These are phyloP conservation scores for Diplogelasinospora grovesii DNA, from an alignment of 495 filamentous ascomycete genomes.

Conservation along the genomic window DNA sequence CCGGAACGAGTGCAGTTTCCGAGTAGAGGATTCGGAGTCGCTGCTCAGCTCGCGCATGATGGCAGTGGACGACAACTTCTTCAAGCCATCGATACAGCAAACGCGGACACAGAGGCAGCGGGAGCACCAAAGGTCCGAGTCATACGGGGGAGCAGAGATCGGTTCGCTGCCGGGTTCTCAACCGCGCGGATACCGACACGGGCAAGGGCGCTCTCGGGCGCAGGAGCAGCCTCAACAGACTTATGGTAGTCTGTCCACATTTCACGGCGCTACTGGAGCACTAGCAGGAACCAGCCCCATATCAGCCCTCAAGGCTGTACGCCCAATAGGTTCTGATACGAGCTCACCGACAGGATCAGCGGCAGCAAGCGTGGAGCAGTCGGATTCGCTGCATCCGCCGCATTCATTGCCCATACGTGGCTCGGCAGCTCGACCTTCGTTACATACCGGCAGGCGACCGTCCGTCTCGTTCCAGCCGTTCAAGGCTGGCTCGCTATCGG, in stretches of 20 bases:
- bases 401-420: slow-evolving; percentile 40
- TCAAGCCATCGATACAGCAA: slow-evolving; percentile 71
- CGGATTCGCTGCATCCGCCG: slow-evolving; percentile 31
- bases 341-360: slow-evolving; percentile 58
- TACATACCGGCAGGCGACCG: slow-evolving; percentile 52
- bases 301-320: slow-evolving; percentile 69
- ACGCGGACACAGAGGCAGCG: slow-evolving; percentile 30
- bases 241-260: slow-evolving; percentile 90
- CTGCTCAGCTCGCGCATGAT: slow-evolving; percentile 86
- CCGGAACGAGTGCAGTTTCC: slow-evolving; percentile 82
- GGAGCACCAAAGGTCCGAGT: slow-evolving; percentile 28
- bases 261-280: slow-evolving; percentile 74
- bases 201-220: slow-evolving; percentile 37
- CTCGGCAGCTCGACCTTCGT: slow-evolving; percentile 29
- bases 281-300: slow-evolving; percentile 79
- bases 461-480: slow-evolving; percentile 91
- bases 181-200: too few relatives aligned
- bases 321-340: slow-evolving; percentile 47
- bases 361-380: slow-evolving; percentile 43
- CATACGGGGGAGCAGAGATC: slow-evolving; percentile 50
- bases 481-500: slow-evolving; percentile 87
- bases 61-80: slow-evolving; percentile 81
- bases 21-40: slow-evolving; percentile 84
- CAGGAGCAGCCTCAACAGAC: slow-evolving; percentile 67
- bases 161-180: slow-evolving; percentile 74